Base-by-base conservation (phyloP, 768 basidiomycete species). In the Termitomyces titanicus region DNA sequence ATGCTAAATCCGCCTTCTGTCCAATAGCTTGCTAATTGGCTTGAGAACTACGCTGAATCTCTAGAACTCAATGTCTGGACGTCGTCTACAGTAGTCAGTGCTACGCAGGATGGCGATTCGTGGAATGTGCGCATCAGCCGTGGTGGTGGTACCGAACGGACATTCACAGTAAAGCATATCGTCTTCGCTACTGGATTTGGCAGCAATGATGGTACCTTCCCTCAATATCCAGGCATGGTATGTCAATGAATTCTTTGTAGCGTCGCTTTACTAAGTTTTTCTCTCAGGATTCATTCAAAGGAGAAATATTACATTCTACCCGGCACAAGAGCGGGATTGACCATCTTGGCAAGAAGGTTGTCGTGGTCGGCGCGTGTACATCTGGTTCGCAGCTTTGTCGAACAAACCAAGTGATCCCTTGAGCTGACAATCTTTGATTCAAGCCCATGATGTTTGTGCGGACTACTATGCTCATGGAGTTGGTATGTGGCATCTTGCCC, bases 51-150 rank as follows among this genome's bases (percentile, higher is more conserved):
- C 63, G 84, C 82, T 1, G 74, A 80, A 11, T 63, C 74, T 2
- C 66, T 88, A 54, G 86, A 87, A 56, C 70, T 88, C 51, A 82
- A 85, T 60, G 76, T 84, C 5, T 87, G 86, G 86, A 81, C 78
- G n/a, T 79, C 75, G 0, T 73, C 79, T 0, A 63, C 58, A 2
- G 76, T 74, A 5, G 55, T 65, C 1, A 68, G 62, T 9, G 74
- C 73, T 25, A 67, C 62, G 22, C 72, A 72, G 44, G 73, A 74
- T 44, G 57, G 64, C 3, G 53, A 59, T 2, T 66, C 66, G 2
- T 84, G 81, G 81, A 62, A 61, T 17, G 79, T 81, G 25, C 66
- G 57, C 5, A 70, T 81, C 20, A 64, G 63, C 9, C 72, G 73
- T 20, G 59, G 60, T 0, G 71, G 72, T 49, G 73, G 73, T 9